phyloP scores from a whole-genome alignment of 1,139 yeast species.

The Yamadazyma sp. region DNA sequence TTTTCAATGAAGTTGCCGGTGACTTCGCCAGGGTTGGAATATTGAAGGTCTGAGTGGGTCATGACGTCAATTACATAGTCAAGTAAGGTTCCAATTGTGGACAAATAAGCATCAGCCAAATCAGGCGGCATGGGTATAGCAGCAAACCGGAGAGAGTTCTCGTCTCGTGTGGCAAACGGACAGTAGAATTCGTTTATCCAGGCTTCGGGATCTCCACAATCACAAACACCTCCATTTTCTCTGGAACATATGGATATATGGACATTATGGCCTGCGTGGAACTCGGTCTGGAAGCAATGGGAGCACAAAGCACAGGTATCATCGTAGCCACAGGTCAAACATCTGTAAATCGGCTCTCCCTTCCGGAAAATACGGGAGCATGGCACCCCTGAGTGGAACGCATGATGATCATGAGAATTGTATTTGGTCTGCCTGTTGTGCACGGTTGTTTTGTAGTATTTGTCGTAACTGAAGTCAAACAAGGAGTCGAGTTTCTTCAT shows the following conservation, averaged over 20 bases:
- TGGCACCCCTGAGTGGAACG: slow-evolving; percentile 65
- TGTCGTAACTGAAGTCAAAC: slow-evolving; percentile 36
- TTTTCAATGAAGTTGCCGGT: slow-evolving; percentile 22
- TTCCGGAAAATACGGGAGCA: slow-evolving; percentile 74
- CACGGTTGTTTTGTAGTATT: slow-evolving; percentile 27
- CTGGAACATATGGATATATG: slow-evolving; percentile 71
- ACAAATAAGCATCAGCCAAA: slow-evolving; percentile 31
- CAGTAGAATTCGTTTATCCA: slow-evolving; percentile 47
- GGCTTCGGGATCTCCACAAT: slow-evolving; percentile 66
- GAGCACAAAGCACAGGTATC: slow-evolving; percentile 87
- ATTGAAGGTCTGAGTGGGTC: slow-evolving; percentile 42
- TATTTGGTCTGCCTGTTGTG: slow-evolving; percentile 21
- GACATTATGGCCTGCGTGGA: slow-evolving; percentile 76
- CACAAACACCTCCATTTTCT: slow-evolving; percentile 86
- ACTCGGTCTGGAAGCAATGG: slow-evolving; percentile 67
- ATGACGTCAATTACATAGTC: slow-evolving; percentile 81
- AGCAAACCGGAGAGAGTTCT: slow-evolving; percentile 8
- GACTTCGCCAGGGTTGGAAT: slow-evolving; percentile 25
- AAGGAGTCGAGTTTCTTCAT: slow-evolving; percentile 30
- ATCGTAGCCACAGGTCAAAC: slow-evolving; percentile 81
- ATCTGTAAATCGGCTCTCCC: slow-evolving; percentile 87
- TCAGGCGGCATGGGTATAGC: slow-evolving; percentile 31
- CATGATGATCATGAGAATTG: slow-evolving; percentile 34
- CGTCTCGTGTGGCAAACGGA: slow-evolving; percentile 24
- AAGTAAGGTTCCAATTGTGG: slow-evolving; percentile 54